A percentile compares a stretch with the other conserved stretches of the same genome.
Conservation (phyloP, 2,329 filamentous ascomycete species). For the Clonostachys byssicola region DNA sequence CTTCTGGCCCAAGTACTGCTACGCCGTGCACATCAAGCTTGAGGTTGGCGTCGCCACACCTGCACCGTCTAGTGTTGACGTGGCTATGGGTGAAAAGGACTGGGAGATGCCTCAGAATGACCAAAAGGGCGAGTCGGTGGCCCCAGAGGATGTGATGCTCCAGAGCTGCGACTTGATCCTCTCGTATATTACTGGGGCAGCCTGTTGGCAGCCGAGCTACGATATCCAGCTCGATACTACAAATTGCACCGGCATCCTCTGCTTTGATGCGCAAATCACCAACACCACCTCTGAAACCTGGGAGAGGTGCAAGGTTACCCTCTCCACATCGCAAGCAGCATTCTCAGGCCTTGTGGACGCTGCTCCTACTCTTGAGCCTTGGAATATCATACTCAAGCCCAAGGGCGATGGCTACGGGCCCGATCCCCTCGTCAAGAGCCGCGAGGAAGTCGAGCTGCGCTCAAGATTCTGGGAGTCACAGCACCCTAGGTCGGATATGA, state of each 20-base stretch:
- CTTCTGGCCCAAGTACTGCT: constrained; percentile 47
- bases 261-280: constrained; percentile 58
- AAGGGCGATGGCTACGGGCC: constrained; percentile 12
- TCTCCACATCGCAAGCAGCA: constrained; percentile 60
- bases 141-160: constrained; percentile 8
- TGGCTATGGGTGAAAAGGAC: constrained; percentile 46
- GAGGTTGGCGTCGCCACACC: constrained; percentile 27
- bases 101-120: constrained; percentile 24
- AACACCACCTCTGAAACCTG: constrained; percentile 63
- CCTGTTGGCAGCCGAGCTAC: constrained; percentile 58
- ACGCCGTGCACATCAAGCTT: constrained; percentile 45
- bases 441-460: no score
- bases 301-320: constrained; percentile 52
- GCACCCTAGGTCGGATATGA: not conserved
- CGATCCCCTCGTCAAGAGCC: no score
- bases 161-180: constrained; percentile 40
- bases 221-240: constrained; percentile 58
- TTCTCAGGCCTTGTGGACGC: constrained; percentile 51
- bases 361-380: constrained; percentile 50
- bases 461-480: no score
- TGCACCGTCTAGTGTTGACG: constrained; percentile 42
- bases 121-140: constrained; percentile 29
- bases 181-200: constrained; percentile 55
- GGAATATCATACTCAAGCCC: constrained; percentile 47
- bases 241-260: constrained; percentile 43